A percentile compares a stretch with the other conserved stretches of the same genome.
These are phyloP conservation scores for Thoreauomyces humboldtii DNA, from an alignment of 192 early-diverging fungal species.

Conservation along the genomic window DNA sequence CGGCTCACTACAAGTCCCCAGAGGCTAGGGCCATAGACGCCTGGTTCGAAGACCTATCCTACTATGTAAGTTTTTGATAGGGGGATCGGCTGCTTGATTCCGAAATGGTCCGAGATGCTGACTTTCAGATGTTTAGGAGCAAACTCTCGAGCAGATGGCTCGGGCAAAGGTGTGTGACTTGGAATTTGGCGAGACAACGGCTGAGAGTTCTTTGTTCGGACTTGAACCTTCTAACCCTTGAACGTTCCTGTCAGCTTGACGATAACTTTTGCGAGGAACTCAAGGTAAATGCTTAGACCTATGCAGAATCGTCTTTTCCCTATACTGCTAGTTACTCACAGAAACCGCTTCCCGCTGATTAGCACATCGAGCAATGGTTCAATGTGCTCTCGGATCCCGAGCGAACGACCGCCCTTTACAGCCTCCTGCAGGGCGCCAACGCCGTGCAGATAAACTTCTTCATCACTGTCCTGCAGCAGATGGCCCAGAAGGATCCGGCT, in stretches of 20 bases:
- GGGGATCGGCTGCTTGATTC: too few species aligned
- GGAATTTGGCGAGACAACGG: too few species aligned
- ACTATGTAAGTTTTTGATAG: too few species aligned
- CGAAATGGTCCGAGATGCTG: too few species aligned
- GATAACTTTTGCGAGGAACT: slow-evolving; percentile 87
- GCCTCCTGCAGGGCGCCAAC: slow-evolving; percentile 84
- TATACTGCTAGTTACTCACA: too few species aligned
- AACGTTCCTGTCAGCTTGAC: slow-evolving; percentile 60
- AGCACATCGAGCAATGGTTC: slow-evolving; percentile 95
- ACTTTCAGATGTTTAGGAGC: too few species aligned
- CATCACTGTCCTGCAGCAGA: slow-evolving; percentile 88
- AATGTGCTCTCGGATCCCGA: slow-evolving; percentile 84
- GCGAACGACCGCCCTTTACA: slow-evolving; percentile 88
- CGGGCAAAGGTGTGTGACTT: slow-evolving; percentile 42
- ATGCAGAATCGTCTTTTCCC: too few species aligned
- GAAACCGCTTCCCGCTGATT: too few species aligned
- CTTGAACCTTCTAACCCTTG: too few species aligned
- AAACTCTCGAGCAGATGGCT: slow-evolving; percentile 89
- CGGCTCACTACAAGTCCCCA: slow-evolving; percentile 43
- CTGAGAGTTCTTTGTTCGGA: too few species aligned
- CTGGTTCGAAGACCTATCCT: slow-evolving; percentile 88
- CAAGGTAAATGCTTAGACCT: too few species aligned
- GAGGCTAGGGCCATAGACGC: slow-evolving; percentile 70
- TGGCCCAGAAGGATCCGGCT: slow-evolving; percentile 79
- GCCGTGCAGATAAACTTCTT: slow-evolving; percentile 93